Evolutionary conservation across 2,329 filamentous ascomycete species (phyloP).

Genomic region (Penicillium sp.): DNA sequence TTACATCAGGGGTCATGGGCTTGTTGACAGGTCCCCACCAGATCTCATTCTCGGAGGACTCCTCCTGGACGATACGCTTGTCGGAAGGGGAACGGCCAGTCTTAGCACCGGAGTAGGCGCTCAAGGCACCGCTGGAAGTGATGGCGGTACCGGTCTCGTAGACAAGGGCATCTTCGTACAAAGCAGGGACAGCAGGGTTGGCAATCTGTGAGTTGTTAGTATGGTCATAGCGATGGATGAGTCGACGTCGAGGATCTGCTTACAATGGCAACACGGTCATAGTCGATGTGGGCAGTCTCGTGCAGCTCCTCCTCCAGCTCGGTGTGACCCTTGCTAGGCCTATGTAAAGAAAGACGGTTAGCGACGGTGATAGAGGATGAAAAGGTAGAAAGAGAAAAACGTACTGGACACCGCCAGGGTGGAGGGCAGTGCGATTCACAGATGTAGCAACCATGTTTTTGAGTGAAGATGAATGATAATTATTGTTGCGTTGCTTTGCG

Average conservation of each 20-base stretch:
- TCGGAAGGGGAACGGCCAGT: constrained; percentile 95
- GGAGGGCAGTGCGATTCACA: constrained; percentile 89
- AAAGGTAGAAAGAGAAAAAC: constrained; percentile 41
- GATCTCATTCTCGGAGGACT: constrained; percentile 82
- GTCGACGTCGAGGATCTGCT: constrained; percentile 35
- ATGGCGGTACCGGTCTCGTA: constrained; percentile 98
- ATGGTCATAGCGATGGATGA: constrained; percentile 10
- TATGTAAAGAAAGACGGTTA: constrained; percentile 40
- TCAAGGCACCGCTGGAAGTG: constrained; percentile 90
- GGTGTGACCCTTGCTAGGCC: constrained; percentile 84
- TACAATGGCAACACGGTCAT: constrained; percentile 97
- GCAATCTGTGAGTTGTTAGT: constrained; percentile 56
- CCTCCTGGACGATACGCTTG: constrained; percentile 96
- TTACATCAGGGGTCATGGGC: constrained; percentile 95
- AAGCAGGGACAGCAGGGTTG: constrained; percentile 90
- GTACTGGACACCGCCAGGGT: constrained; percentile 87
- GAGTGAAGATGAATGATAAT: constrained; percentile 61
- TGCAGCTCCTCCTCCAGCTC: constrained; percentile 98
- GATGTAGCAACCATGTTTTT: constrained; percentile 53
- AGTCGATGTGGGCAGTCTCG: constrained; percentile 98
- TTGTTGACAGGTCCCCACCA: constrained; percentile 99
- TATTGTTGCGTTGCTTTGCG: constrained; percentile 58
- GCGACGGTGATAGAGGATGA: constrained; percentile 4
- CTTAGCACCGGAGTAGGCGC: constrained; percentile 97
- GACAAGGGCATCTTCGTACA: constrained; percentile 98